Conservation (phyloP, 805 yeast species). For the Starmerella lactis-condensi region DNA sequence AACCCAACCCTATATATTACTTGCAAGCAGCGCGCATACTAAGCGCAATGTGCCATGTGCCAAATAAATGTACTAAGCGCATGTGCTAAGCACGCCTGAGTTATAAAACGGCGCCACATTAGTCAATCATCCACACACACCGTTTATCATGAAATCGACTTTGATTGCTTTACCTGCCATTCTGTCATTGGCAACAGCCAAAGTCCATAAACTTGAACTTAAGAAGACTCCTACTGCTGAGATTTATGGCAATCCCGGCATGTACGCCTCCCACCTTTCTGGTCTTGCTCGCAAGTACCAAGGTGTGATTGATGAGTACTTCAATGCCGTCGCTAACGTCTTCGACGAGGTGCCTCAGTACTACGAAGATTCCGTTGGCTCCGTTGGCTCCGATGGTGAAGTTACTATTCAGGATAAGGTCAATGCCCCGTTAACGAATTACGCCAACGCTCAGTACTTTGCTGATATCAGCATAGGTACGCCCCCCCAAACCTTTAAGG, state of each 20-base stretch:
- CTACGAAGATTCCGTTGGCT: no score
- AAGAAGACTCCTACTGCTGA: conserved; percentile 11
- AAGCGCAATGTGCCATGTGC: no score
- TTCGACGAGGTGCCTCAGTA: conserved; percentile 11
- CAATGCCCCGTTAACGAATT: conserved; percentile 62
- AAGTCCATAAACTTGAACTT: conserved; percentile 13
- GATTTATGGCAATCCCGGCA: conserved; percentile 12
- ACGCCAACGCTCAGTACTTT: conserved; percentile 87
- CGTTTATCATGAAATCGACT: conserved; percentile 7
- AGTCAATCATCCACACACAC: background rate
- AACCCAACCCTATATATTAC: no score
- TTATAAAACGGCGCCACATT: conserved; percentile 1
- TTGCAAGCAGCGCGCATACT: no score
- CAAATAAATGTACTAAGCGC: no score
- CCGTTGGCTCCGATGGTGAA: no score
- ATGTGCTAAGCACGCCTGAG: no score
- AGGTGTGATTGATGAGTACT: conserved; percentile 8
- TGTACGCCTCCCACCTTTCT: conserved; percentile 14
- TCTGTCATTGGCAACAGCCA: conserved; percentile 9
- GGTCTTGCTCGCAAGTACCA: conserved; percentile 16
- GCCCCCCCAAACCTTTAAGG: conserved; percentile 86
- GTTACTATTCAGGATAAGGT: conserved; percentile 1
- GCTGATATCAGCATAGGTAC: conserved; percentile 84
- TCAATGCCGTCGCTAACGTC: conserved; percentile 7
- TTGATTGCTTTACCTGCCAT: no score